Evolutionary conservation across 2,329 filamentous ascomycete species (phyloP).

Genomic region (Cryphonectria nitschkei): DNA sequence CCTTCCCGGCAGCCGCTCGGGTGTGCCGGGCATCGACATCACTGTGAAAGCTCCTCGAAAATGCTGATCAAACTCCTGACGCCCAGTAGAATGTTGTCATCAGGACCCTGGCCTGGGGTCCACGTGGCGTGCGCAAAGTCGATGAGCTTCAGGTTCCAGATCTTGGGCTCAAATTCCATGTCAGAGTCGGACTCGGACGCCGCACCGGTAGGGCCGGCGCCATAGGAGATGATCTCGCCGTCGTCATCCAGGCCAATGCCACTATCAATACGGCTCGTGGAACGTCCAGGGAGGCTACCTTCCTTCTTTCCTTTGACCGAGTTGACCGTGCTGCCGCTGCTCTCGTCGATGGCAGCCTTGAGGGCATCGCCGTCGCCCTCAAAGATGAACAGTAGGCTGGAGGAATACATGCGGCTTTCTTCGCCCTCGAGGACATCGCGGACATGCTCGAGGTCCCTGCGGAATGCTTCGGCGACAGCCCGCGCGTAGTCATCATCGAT

Average conservation of each 20-base stretch:
- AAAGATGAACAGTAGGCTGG: slow-evolving; percentile 65
- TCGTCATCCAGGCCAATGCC: slow-evolving; percentile 55
- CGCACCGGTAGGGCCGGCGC: slow-evolving; percentile 35
- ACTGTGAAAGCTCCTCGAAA: slow-evolving; percentile 65
- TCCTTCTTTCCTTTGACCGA: slow-evolving; percentile 54
- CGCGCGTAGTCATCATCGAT: slow-evolving; percentile 62
- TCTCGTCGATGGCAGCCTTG: slow-evolving; percentile 56
- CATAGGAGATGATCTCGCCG: slow-evolving; percentile 38
- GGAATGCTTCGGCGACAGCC: slow-evolving; percentile 58
- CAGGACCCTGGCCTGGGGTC: slow-evolving; percentile 79
- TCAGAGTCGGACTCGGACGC: slow-evolving; percentile 57
- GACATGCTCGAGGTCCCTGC: slow-evolving; percentile 55
- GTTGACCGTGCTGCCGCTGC: slow-evolving; percentile 53
- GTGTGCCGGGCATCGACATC: slow-evolving; percentile 13
- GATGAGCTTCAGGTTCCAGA: slow-evolving; percentile 84
- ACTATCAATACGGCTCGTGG: slow-evolving; percentile 56
- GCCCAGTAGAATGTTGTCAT: slow-evolving; percentile 80
- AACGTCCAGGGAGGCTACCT: slow-evolving; percentile 36
- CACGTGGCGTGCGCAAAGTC: slow-evolving; percentile 94
- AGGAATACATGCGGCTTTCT: slow-evolving; percentile 67
- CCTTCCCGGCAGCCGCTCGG: slow-evolving; percentile 9
- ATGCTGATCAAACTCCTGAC: slow-evolving; percentile 73
- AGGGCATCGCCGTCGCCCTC: slow-evolving; percentile 65
- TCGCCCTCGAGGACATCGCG: slow-evolving; percentile 57
- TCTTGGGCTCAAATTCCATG: slow-evolving; percentile 62